A percentile compares a stretch with the other conserved stretches of the same genome.
phyloP scores from a whole-genome alignment of 192 early-diverging fungal genomes.

The Coemansia sp. region DNA sequence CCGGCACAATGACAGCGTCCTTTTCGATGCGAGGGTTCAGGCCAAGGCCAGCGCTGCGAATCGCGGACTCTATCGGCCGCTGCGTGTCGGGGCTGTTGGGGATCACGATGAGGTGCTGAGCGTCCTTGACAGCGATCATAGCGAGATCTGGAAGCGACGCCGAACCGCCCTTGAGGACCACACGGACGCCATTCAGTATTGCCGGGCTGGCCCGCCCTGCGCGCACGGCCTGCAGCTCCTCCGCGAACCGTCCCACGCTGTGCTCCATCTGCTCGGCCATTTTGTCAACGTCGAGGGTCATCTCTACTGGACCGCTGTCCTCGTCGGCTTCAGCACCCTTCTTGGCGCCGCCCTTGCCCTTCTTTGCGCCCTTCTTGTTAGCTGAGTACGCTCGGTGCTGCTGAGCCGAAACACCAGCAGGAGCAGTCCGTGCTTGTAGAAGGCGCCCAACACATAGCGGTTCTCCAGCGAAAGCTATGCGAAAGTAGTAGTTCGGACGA shows the following conservation, averaged over 20 bases:
- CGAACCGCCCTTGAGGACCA: slow-evolving; percentile 60
- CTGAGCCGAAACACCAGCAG: not conserved
- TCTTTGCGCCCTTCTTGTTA: slow-evolving; percentile 46
- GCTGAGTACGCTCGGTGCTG: slow-evolving; percentile 44
- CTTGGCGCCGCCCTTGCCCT: slow-evolving; percentile 26
- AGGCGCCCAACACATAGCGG: not conserved
- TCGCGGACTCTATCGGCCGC: slow-evolving; percentile 70
- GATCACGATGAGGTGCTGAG: slow-evolving; percentile 78
- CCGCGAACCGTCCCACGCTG: slow-evolving; percentile 63
- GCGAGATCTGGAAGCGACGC: slow-evolving; percentile 69
- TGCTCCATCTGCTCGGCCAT: slow-evolving; percentile 62
- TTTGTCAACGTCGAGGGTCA: slow-evolving; percentile 63
- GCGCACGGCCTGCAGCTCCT: slow-evolving; percentile 66
- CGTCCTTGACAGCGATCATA: slow-evolving; percentile 81
- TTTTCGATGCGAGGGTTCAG: slow-evolving; percentile 80
- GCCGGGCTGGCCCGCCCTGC: slow-evolving; percentile 78
- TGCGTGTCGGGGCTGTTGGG: slow-evolving; percentile 75
- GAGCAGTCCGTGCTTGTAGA: not conserved
- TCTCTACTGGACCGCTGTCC: slow-evolving; percentile 29
- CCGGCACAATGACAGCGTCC: slow-evolving; percentile 72
- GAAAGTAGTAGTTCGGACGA: not conserved
- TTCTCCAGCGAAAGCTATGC: not conserved
- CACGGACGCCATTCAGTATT: slow-evolving; percentile 71
- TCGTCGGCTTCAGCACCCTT: slow-evolving; percentile 22
- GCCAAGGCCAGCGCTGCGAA: slow-evolving; percentile 75